phyloP scores from a whole-genome alignment of 257 asterid genomes.

The Przewalskia tangutica region DNA sequence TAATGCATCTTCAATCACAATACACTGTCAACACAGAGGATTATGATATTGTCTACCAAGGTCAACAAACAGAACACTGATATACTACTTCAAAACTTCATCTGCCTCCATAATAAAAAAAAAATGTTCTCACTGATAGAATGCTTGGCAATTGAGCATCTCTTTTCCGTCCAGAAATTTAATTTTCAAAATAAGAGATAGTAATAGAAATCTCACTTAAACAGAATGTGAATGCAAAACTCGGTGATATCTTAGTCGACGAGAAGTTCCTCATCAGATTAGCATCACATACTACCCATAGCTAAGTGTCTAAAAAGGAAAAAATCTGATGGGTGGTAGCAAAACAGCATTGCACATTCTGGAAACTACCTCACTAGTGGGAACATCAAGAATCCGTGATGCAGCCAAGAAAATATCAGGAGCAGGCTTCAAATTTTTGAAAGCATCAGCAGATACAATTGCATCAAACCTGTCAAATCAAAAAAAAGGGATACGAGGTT shows the following conservation, averaged over 20 bases:
- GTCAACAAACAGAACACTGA: neutral
- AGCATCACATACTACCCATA: neutral
- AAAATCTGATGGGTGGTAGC: neutral
- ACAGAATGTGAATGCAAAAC: neutral
- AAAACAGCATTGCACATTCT: neutral
- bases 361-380: slow-evolving; percentile 65
- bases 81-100: neutral
- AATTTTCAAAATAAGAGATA: neutral
- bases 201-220: neutral
- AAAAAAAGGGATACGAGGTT: neutral
- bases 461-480: slow-evolving; percentile 75
- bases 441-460: slow-evolving; percentile 94
- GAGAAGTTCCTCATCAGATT: neutral
- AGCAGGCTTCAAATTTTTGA: slow-evolving; percentile 93
- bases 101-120: neutral
- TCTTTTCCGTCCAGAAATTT: neutral
- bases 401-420: slow-evolving; percentile 98
- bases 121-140: neutral
- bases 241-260: neutral
- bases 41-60: slow-evolving; percentile 1
- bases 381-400: slow-evolving; percentile 67
- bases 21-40: slow-evolving; percentile 45
- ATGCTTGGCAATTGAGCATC: neutral
- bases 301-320: neutral
- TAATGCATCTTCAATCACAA: slow-evolving; percentile 96